These are phyloP conservation scores for Penicillium rolfsii DNA, from an alignment of 2,329 filamentous ascomycete genomes.

Conservation along the genomic window DNA sequence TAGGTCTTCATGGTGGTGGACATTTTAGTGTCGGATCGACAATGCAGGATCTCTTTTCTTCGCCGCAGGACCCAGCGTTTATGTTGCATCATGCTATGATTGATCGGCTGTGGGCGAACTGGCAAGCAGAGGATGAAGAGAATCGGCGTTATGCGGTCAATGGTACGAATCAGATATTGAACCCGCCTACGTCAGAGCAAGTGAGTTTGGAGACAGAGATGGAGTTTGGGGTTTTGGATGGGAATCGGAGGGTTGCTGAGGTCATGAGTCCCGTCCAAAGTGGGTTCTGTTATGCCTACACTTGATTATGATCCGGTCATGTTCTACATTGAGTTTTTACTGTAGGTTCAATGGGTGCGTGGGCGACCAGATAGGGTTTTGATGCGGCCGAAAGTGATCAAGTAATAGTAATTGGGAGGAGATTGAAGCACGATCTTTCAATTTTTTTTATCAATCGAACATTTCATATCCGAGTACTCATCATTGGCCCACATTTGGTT, in stretches of 20 bases:
- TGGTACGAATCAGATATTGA: conserved; percentile 23
- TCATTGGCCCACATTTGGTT: neutral
- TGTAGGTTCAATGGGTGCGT: neutral
- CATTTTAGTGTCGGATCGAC: conserved; percentile 52
- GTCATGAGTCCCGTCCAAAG: conserved; percentile 25
- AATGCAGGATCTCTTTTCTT: conserved; percentile 50
- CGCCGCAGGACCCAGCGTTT: conserved; percentile 51
- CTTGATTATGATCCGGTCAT: conserved; percentile 2
- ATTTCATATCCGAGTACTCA: neutral
- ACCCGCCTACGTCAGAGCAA: conserved; percentile 18
- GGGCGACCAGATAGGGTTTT: neutral
- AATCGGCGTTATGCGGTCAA: conserved; percentile 24
- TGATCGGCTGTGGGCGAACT: conserved; percentile 53
- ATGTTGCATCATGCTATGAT: conserved; percentile 53
- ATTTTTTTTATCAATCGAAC: neutral
- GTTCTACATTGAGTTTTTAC: neutral
- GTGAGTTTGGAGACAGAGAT: conserved; percentile 23
- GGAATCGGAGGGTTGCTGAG: conserved; percentile 18
- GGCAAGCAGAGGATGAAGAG: conserved; percentile 41
- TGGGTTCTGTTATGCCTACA: conserved; percentile 25
- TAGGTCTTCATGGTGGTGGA: conserved; percentile 50
- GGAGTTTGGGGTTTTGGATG: conserved; percentile 27
- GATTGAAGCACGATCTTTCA: neutral
- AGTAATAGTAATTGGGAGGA: neutral
- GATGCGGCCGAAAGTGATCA: neutral